Conservation (phyloP, 164 flowering plant species). For the Vitis rupestris region DNA sequence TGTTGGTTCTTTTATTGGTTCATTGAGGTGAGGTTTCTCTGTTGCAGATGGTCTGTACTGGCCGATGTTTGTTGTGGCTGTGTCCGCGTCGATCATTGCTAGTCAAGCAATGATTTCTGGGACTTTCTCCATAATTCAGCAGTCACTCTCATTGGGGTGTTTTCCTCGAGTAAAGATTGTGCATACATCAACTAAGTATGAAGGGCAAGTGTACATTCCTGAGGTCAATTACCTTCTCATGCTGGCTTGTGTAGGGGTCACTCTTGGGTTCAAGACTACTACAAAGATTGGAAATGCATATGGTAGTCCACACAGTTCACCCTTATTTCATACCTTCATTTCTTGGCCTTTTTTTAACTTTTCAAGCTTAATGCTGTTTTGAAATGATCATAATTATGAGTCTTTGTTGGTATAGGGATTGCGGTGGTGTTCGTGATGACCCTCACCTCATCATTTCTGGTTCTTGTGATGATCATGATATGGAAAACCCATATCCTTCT, state of each 20-base stretch:
- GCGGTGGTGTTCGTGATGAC: constrained; percentile 69
- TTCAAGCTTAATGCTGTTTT: neutral
- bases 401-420: constrained; percentile 45
- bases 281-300: constrained; percentile 72
- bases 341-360: neutral
- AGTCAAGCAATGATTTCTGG: constrained; percentile 74
- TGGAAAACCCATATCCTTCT: constrained; percentile 69
- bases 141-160: constrained; percentile 58
- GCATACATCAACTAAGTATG: constrained; percentile 55
- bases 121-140: constrained; percentile 60
- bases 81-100: constrained; percentile 67
- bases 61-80: constrained; percentile 78
- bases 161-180: constrained; percentile 61
- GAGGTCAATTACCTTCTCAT: constrained; percentile 60
- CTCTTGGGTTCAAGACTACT: constrained; percentile 52
- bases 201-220: constrained; percentile 50
- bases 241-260: constrained; percentile 62
- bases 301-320: constrained; percentile 36
- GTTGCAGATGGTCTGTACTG: constrained; percentile 47
- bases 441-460: constrained; percentile 59
- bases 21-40: neutral
- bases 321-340: no score
- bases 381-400: no score
- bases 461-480: constrained; percentile 72
- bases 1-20: neutral